phyloP scores from a whole-genome alignment of 2,329 filamentous ascomycete species.

The Epichloe uncinata region DNA sequence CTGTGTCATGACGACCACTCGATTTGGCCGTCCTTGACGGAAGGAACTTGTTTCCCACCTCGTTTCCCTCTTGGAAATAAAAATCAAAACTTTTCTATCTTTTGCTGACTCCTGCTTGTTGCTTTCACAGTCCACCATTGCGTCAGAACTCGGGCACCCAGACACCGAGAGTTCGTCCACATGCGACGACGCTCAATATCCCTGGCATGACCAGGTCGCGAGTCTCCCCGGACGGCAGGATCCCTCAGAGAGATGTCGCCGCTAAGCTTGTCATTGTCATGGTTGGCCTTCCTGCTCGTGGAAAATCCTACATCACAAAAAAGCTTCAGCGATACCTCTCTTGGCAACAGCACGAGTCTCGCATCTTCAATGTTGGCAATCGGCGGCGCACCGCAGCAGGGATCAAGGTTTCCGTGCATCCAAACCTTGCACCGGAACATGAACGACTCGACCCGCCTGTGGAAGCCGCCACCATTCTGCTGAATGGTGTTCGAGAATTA shows the following conservation, averaged over 20 bases:
- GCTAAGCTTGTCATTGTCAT: conserved; percentile 96
- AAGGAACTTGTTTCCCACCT: too few relatives aligned
- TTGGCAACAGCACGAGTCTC: conserved; percentile 92
- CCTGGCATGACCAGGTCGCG: conserved; percentile 91
- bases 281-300: conserved; percentile 88
- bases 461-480: conserved; percentile 42
- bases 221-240: conserved; percentile 93
- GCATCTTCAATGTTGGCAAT: conserved; percentile 96
- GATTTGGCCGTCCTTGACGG: neutral
- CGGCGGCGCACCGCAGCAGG: conserved; percentile 69
- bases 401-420: conserved; percentile 23
- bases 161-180: conserved; percentile 65
- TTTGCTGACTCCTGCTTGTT: neutral
- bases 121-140: conserved; percentile 42
- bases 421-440: conserved; percentile 21
- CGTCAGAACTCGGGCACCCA: conserved; percentile 62
- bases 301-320: conserved; percentile 99
- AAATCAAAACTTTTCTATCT: neutral
- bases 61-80: too few relatives aligned
- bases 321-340: conserved; percentile 91
- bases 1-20: neutral
- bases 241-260: conserved; percentile 85
- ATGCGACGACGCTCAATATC: conserved; percentile 92
- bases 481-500: conserved; percentile 33
- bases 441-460: conserved; percentile 30